Evolutionary conservation across 2,329 filamentous ascomycete species (phyloP), one percentile per base, ranked within the genome.

Genomic region (Neofusicoccum laricinum): DNA sequence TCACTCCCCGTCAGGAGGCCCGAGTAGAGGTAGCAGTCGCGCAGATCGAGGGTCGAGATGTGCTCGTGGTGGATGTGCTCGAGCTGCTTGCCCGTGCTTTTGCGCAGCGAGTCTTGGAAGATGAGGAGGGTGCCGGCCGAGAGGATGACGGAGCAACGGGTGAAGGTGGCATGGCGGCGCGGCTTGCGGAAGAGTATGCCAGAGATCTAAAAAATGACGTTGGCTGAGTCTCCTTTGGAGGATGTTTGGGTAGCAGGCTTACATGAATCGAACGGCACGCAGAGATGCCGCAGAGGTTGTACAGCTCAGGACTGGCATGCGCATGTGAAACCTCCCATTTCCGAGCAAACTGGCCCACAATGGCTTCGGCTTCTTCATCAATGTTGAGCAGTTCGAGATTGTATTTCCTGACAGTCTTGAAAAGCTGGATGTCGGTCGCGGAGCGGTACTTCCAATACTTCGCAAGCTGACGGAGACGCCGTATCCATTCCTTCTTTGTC

Each of bases 291-390:
- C 88, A 90, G 77, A 90, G 83, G 72, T 90, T 87, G 77, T 88
- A 89, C n/a, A 90, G 75, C 43, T 85, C 77, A 1, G 87, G 83
- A 1, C 84, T 88, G n/a, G 87, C 86, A 68, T 84, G 83, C 1
- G 86, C 85, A 67, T 87, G 83, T 15, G 81, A 85, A 21, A 90
- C 86, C 72, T 90, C 88, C 88, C 88, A 90, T 69, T 90, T 89
- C 67, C 82, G 79, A 0, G 86, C 86, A 70, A 86, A 89, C 69
- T 89, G 86, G 10, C 87, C 88, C n/a, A 90, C 75, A 48, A 84
- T 76, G 0, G 88, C 86, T 73, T 90, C 88, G 68, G 84, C 80
- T 68, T 87, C 84, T 71, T 90, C 88, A 70, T 90, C 87, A 64
- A 90, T 87, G 57, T 85, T 83, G 58, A 90, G 79, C 5, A 81